Evolutionary conservation across 2,329 filamentous ascomycete genomes (phyloP).

Genomic region (Stachybotrys elegans): DNA sequence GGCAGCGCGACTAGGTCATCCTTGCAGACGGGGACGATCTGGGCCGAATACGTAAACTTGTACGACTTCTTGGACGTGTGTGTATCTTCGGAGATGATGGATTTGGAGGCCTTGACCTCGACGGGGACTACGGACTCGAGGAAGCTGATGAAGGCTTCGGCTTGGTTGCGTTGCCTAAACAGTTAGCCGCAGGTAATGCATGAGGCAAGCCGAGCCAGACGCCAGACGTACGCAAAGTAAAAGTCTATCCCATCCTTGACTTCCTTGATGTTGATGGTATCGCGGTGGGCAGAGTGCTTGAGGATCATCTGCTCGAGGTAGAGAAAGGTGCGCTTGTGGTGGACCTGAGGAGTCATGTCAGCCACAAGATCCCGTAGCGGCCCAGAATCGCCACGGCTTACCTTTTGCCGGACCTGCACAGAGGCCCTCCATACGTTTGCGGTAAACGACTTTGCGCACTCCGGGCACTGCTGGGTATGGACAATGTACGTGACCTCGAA

Average conservation of each 20-base stretch:
- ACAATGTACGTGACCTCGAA: constrained; percentile 94
- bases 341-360: constrained; percentile 44
- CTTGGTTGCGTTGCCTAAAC: constrained; percentile 72
- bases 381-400: background rate
- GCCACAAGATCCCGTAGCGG: background rate
- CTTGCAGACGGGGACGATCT: constrained; percentile 92
- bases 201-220: background rate
- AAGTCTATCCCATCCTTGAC: constrained; percentile 95
- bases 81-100: constrained; percentile 88
- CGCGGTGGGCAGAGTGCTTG: constrained; percentile 85
- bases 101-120: constrained; percentile 68
- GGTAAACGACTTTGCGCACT: constrained; percentile 93
- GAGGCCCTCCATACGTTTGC: constrained; percentile 92
- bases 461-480: constrained; percentile 87
- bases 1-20: constrained; percentile 94
- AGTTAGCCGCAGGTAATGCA: too few species aligned
- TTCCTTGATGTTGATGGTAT: constrained; percentile 98
- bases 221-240: constrained; percentile 54
- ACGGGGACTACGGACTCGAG: constrained; percentile 76
- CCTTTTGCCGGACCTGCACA: constrained; percentile 91
- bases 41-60: constrained; percentile 89
- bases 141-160: constrained; percentile 89
- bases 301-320: constrained; percentile 89
- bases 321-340: constrained; percentile 75
- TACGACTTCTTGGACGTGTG: constrained; percentile 89